phyloP scores from a whole-genome alignment of 1,284 basidiomycete genomes.

The Ustilago shanxiensis region DNA sequence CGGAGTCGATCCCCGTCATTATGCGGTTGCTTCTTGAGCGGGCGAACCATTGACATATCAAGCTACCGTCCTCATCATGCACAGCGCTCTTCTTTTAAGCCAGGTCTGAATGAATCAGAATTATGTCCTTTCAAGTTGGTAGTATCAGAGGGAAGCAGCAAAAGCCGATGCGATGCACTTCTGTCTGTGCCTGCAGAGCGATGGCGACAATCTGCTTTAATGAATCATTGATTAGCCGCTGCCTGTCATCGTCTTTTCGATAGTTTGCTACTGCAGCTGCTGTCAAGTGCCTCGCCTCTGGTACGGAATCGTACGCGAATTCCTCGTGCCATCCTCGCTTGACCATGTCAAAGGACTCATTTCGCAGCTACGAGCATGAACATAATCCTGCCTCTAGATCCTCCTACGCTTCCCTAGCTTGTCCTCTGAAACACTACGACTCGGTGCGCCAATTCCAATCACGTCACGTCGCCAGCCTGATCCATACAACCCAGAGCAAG shows the following conservation, averaged over 20 bases:
- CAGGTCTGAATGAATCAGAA: background rate
- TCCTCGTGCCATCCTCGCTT: slow-evolving; percentile 20
- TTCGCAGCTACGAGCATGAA: background rate
- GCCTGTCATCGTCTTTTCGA: background rate
- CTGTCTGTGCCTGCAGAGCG: background rate
- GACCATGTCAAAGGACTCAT: slow-evolving; percentile 8
- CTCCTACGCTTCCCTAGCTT: background rate
- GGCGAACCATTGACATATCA: slow-evolving; percentile 5
- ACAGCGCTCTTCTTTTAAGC: slow-evolving; percentile 4
- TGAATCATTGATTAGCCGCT: slow-evolving; percentile 6
- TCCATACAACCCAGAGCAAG: background rate
- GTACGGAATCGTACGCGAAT: background rate
- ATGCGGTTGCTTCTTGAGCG: background rate
- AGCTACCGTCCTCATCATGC: slow-evolving; percentile 8
- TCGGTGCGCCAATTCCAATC: slow-evolving; percentile 13
- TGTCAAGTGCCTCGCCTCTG: slow-evolving; percentile 18
- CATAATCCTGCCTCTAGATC: background rate
- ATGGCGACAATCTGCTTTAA: background rate
- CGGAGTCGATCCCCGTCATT: slow-evolving; percentile 5
- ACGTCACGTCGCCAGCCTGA: slow-evolving; percentile 17
- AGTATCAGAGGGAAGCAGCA: background rate
- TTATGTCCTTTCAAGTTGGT: background rate
- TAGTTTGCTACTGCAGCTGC: too few species aligned
- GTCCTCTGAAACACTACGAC: slow-evolving; percentile 9
- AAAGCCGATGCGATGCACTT: background rate